Conservation (phyloP, 139 green algal genomes). For the Diplosphaera chodatii region DNA sequence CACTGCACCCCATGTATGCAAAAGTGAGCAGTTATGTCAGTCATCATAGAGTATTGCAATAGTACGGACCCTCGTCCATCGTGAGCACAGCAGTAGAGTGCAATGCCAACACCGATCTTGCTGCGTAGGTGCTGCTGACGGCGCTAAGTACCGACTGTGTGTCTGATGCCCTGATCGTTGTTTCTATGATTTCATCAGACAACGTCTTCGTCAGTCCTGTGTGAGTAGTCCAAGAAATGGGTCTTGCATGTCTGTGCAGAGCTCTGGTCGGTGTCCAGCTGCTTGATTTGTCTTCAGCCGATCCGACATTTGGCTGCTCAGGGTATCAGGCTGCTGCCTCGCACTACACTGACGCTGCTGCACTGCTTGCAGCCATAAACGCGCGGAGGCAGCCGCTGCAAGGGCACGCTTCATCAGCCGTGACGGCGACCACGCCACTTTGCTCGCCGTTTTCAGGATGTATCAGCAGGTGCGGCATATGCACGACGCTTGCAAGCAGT, state of each 20-base stretch:
- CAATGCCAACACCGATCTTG: too few relatives aligned
- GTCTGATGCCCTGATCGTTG: constrained; percentile 61
- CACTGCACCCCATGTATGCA: constrained; percentile 76
- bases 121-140: constrained; percentile 57
- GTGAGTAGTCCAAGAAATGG: too few relatives aligned
- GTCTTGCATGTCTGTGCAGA: too few relatives aligned
- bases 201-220: constrained; percentile 44
- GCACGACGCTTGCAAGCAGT: not conserved
- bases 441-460: constrained; percentile 56
- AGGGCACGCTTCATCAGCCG: constrained; percentile 50
- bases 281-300: too few relatives aligned
- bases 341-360: too few relatives aligned
- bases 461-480: constrained; percentile 13
- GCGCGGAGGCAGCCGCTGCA: constrained; percentile 50
- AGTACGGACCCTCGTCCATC: too few relatives aligned
- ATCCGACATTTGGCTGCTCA: too few relatives aligned
- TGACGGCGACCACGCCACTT: constrained; percentile 75
- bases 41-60: too few relatives aligned
- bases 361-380: constrained; percentile 53
- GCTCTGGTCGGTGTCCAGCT: too few relatives aligned
- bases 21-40: too few relatives aligned
- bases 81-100: too few relatives aligned
- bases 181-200: constrained; percentile 73
- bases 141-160: constrained; percentile 51
- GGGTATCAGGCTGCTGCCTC: too few relatives aligned